These are phyloP conservation scores for Chloris gayana DNA, from an alignment of 176 grass and related monocot species.

Conservation along the genomic window DNA sequence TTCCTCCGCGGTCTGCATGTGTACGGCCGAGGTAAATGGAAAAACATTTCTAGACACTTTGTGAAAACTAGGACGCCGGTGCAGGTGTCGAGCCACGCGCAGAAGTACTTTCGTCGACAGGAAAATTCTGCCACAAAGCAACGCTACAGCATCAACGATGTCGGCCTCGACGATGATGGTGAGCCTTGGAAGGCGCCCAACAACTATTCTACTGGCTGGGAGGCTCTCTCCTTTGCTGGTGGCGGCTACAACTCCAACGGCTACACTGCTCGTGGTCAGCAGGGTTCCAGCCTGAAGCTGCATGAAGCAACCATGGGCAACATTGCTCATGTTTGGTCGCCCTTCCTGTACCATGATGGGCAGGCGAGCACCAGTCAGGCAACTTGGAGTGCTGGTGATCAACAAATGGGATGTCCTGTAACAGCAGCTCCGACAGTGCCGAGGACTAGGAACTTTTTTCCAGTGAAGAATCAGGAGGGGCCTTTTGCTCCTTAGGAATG, in stretches of 20 bases:
- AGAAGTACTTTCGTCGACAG: slow-evolving; percentile 29
- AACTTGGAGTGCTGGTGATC: background rate
- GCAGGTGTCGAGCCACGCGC: slow-evolving; percentile 41
- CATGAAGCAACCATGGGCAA: background rate
- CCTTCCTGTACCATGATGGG: background rate
- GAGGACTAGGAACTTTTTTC: background rate
- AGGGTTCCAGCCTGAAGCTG: background rate
- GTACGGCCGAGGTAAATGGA: slow-evolving; percentile 34
- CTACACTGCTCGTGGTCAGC: background rate
- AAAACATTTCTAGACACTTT: slow-evolving; percentile 28
- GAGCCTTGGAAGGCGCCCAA: background rate
- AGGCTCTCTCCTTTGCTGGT: background rate
- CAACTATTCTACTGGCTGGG: background rate
- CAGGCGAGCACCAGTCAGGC: background rate
- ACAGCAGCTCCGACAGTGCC: background rate
- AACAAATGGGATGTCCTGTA: background rate
- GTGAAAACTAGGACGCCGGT: slow-evolving; percentile 23
- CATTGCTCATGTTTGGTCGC: background rate
- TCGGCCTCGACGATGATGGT: slow-evolving; percentile 1
- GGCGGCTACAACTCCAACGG: background rate
- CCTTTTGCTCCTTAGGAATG: background rate
- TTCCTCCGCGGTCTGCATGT: slow-evolving; percentile 1
- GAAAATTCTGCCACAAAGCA: background rate
- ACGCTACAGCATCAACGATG: slow-evolving; percentile 31
- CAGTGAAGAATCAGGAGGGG: background rate